Evolutionary conservation across 1,284 basidiomycete genomes (phyloP).

Genomic region (Exsudoporus floridanus): DNA sequence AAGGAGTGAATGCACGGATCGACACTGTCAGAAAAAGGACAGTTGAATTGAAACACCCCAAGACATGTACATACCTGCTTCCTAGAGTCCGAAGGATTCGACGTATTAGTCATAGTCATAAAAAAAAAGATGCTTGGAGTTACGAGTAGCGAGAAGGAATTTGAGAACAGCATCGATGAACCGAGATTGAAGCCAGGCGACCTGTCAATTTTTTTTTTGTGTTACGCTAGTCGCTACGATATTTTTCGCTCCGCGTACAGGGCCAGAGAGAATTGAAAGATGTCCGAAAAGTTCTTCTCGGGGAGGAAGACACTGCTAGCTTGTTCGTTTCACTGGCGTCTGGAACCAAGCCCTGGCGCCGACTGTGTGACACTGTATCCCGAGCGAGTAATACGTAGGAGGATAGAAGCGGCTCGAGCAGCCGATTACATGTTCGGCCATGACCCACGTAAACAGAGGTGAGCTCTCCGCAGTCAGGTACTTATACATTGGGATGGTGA

Average conservation of each 20-base stretch:
- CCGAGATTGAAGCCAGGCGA: conserved; percentile 7
- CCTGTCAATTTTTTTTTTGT: conserved; percentile 10
- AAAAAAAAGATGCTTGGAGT: no score
- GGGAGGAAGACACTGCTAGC: background rate
- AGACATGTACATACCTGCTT: background rate
- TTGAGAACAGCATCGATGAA: background rate
- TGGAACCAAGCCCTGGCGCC: background rate
- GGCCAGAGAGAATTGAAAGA: background rate
- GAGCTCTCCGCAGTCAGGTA: background rate
- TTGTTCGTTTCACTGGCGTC: background rate
- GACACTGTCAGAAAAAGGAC: background rate
- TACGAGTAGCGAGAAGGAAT: background rate
- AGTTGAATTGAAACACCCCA: background rate
- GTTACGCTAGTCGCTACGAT: conserved; percentile 2
- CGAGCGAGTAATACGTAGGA: background rate
- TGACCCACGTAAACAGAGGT: conserved; percentile 17
- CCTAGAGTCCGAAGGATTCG: background rate
- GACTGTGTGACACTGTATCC: background rate
- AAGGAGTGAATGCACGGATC: background rate
- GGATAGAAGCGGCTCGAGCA: conserved; percentile 2
- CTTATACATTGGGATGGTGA: background rate
- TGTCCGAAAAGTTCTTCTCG: background rate
- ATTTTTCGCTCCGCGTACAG: conserved; percentile 3
- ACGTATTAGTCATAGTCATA: background rate
- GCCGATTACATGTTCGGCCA: conserved; percentile 24